Evolutionary conservation across 177 flowering plant species (phyloP), one percentile per base, ranked within the genome.

Genomic region (Vitis hybrid): DNA sequence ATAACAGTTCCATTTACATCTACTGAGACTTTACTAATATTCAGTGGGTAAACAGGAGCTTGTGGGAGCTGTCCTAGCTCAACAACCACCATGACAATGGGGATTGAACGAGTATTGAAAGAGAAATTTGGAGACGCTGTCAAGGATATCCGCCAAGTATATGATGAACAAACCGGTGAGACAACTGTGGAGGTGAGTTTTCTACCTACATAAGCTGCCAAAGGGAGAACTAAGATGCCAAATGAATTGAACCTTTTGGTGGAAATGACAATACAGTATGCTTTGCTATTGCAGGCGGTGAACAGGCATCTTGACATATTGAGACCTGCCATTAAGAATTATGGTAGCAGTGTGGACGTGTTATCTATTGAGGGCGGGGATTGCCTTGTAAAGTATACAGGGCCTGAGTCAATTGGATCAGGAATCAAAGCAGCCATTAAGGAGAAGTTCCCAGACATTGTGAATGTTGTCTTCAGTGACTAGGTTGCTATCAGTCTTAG

Each of bases 31-130:
- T 16, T 3, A 59, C 13, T 52, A 16, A 3, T 59, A 26, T 65
- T 62, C 39, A 67, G 45, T 56, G 66, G 29, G 20, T 65, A 12
- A 58, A 63, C 82, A 94, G 99, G 99, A 72, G 98, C 97, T 68
- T 93, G 99, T 80, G 96, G 78, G 62, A 89, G 87, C 77, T 91
- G 99, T 68, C 99, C 98, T 48, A 95, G 97, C 83, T 95, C 99
- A 60, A 91, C 96, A 55, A 95, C 99, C 15, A 95, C 99, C 53
- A 93, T 95, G 98, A 88, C 79, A 70, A 91, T 95, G 99, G 98
- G 99, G 51, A 95, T 95, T 56, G 98, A 95, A 65, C 84, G 93
- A 67, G 90, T 89, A 3, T 77, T 95, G 8, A 93, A 87, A 81
- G 97, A 95, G 70, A 93, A 93, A 72, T 93, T 95, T 72, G 97